Evolutionary conservation across 225 moss, liverwort and hornwort genomes (phyloP), one percentile per base, ranked within the genome.

Genomic region (Asterella californica): DNA sequence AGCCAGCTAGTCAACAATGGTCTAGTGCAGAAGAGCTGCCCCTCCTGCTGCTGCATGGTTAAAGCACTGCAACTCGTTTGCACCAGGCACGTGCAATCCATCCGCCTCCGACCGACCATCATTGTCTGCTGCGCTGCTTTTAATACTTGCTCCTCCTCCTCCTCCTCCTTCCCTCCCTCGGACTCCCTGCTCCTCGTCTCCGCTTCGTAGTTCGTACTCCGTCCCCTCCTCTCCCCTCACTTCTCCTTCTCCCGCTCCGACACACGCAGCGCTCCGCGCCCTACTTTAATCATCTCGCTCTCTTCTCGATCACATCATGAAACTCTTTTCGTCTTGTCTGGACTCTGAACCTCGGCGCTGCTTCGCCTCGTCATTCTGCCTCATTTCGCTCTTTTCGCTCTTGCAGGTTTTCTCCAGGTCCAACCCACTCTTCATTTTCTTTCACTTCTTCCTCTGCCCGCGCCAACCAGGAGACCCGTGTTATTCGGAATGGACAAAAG

Each of bases 1-100:
- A 5, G 38, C 22, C 10, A 38, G 14, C 36, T 19, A 36, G 27
- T n/a, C 60, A 72, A 25, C 47, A 70, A 27, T 24, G 34, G 50
- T 45, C 9, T 33, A 18, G 21, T 21, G 72, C 60, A 77, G 61
- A 71, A 27, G 48, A 11, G 27, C 18, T 1, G 57, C 25, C 24
- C 42, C 27, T 66, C 59, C n/a, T 48, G 59, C n/a, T 47, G 60
- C 49, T 18, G 53, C 15, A 47, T 34, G 46, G 45, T 22, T 19
- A 65, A 14, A 37, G 50, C 45, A 36, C 57, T 9, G 57, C 76
- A n/a, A 25, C 30, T 46, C 59, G 69, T 62, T 55, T 36, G 70
- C 71, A 48, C 61, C 46, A 18, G 57, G 62, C 77, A 82, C 82
- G 82, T 77, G 82, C 82, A 82, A 76, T 82, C 34, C 50, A 36